A percentile compares a stretch with the other conserved stretches of the same genome.
Evolutionary conservation across 768 basidiomycete species (phyloP).

Genomic region (Naganishia kalamii): DNA sequence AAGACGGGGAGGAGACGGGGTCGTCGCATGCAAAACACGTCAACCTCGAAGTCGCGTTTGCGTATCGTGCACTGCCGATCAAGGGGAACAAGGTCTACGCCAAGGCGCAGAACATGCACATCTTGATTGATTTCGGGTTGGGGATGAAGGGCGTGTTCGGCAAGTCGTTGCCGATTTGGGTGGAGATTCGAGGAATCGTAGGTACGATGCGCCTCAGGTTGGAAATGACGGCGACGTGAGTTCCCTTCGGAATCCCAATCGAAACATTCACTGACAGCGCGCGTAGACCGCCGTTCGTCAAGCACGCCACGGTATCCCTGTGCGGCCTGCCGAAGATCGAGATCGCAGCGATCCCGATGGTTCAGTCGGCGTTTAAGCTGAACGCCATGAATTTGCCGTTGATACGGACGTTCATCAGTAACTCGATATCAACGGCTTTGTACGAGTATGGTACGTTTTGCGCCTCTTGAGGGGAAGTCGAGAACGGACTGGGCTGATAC

Average conservation of each 20-base stretch:
- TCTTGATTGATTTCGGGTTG: conserved; percentile 19
- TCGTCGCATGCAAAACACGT: not conserved
- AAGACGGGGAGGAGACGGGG: not conserved
- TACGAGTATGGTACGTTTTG: conserved; percentile 15
- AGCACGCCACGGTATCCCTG: conserved; percentile 17
- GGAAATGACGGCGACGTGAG: conserved; percentile 13
- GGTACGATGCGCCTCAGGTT: conserved; percentile 16
- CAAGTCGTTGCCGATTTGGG: conserved; percentile 17
- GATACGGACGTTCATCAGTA: conserved; percentile 20
- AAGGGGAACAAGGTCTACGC: conserved; percentile 16
- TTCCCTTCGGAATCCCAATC: not conserved
- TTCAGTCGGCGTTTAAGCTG: not conserved
- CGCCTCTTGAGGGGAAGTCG: not conserved
- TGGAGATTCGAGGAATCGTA: conserved; percentile 20
- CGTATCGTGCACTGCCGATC: conserved; percentile 18
- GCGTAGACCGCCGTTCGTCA: conserved; percentile 17
- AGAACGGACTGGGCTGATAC: not conserved
- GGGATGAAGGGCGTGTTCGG: conserved; percentile 17
- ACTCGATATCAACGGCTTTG: conserved; percentile 16
- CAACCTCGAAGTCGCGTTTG: conserved; percentile 21
- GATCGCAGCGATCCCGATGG: conserved; percentile 18
- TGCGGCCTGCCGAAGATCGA: conserved; percentile 18
- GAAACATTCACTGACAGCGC: not conserved
- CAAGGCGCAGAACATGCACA: conserved; percentile 19
- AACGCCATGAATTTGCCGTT: conserved; percentile 21